A percentile compares a stretch with the other conserved stretches of the same genome.
phyloP scores from a whole-genome alignment of 257 asterid species.

The Lavandula angustifolia region DNA sequence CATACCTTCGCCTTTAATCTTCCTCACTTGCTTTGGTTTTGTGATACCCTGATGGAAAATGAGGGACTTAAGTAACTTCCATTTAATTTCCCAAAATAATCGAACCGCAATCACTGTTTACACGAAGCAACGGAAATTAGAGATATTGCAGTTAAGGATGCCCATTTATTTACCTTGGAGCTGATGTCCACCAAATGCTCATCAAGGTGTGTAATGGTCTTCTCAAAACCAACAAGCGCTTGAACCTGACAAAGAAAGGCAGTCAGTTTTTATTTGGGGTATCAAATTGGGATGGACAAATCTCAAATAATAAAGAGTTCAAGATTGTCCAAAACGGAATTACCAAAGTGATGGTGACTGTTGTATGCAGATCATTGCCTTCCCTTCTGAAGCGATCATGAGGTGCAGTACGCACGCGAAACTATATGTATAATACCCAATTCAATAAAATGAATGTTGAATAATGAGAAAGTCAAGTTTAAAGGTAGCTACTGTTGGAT shows the following conservation, averaged over 20 bases:
- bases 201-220: conserved; percentile 86
- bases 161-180: conserved; percentile 68
- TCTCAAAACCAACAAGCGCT: conserved; percentile 96
- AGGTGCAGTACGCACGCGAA: conserved; percentile 84
- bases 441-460: conserved; percentile 18
- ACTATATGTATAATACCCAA: conserved; percentile 49
- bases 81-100: too few species aligned
- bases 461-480: background rate
- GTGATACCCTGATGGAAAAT: conserved; percentile 62
- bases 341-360: conserved; percentile 87
- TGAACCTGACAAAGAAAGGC: conserved; percentile 54
- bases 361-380: conserved; percentile 79
- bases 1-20: conserved; percentile 91
- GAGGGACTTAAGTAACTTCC: background rate
- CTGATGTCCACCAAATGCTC: conserved; percentile 81
- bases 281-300: too few species aligned
- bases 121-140: too few species aligned
- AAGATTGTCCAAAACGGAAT: conserved; percentile 4
- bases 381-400: conserved; percentile 86
- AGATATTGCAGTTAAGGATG: too few species aligned
- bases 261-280: background rate
- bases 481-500: too few species aligned
- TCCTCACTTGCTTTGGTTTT: conserved; percentile 86
- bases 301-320: too few species aligned
- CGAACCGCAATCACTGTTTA: too few species aligned